Conservation (phyloP, 345 rosid genomes). For the Hevea brasiliensis region DNA sequence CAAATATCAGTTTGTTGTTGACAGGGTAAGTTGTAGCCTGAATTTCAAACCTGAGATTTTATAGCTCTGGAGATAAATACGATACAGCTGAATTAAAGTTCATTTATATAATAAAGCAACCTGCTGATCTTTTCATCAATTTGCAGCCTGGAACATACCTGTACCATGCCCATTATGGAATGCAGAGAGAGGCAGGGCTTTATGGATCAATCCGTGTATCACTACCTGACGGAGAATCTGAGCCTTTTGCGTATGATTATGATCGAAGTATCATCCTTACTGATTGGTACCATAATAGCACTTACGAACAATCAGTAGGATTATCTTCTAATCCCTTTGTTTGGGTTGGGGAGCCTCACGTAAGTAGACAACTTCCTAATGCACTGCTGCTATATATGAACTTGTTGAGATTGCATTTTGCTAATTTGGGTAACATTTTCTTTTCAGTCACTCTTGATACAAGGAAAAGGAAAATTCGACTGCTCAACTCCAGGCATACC, state of each 20-base stretch:
- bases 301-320: constrained; percentile 60
- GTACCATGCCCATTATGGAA: constrained; percentile 77
- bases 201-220: constrained; percentile 64
- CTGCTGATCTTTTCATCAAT: background rate
- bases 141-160: constrained; percentile 69
- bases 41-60: too few relatives aligned
- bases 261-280: constrained; percentile 62
- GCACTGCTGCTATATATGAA: too few relatives aligned
- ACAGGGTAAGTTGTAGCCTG: constrained; percentile 43
- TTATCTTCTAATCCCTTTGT: constrained; percentile 52
- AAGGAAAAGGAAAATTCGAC: constrained; percentile 67
- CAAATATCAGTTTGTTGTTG: constrained; percentile 60
- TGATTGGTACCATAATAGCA: constrained; percentile 73
- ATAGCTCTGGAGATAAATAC: too few relatives aligned
- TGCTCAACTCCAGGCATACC: constrained; percentile 46
- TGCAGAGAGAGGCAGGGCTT: constrained; percentile 77
- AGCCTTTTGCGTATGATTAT: constrained; percentile 63
- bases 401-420: background rate
- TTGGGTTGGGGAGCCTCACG: constrained; percentile 91
- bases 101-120: too few relatives aligned
- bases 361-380: background rate
- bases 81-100: too few relatives aligned
- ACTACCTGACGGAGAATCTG: constrained; percentile 40
- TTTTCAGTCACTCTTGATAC: constrained; percentile 65
- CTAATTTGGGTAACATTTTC: background rate